phyloP scores from a whole-genome alignment of 148 eudicot species.

The Persicaria maculosa region DNA sequence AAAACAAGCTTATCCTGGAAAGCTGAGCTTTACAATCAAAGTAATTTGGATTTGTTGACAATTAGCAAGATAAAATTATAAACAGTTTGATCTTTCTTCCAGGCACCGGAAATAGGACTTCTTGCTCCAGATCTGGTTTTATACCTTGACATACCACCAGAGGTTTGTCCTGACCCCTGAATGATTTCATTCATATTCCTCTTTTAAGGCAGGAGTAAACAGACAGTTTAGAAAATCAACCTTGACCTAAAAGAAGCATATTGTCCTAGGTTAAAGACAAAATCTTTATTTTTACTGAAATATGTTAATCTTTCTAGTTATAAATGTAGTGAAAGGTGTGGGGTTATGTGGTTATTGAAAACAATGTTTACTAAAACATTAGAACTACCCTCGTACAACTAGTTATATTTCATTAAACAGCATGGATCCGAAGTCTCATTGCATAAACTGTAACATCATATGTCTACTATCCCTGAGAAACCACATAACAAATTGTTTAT shows the following conservation, averaged over 20 bases:
- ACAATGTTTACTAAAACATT: too few relatives aligned
- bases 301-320: background rate
- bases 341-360: too few relatives aligned
- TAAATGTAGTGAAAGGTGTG: background rate
- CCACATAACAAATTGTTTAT: background rate
- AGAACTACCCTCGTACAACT: too few relatives aligned
- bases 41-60: background rate
- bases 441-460: too few relatives aligned
- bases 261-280: background rate
- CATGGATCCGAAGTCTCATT: too few relatives aligned
- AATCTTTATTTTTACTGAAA: background rate
- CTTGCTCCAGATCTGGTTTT: slow-evolving; percentile 89
- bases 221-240: background rate
- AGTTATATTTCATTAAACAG: too few relatives aligned
- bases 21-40: background rate
- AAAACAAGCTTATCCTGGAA: background rate
- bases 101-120: slow-evolving; percentile 92
- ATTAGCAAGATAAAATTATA: background rate
- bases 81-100: slow-evolving; percentile 17
- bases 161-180: slow-evolving; percentile 30
- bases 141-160: slow-evolving; percentile 90
- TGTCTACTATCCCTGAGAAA: too few relatives aligned
- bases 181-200: background rate
- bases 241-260: background rate
- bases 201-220: slow-evolving; percentile 1